Percentiles rank a stretch among this genome's conserved stretches.
These are phyloP conservation scores for Colletotrichum noveboracense DNA, from an alignment of 2,329 filamentous ascomycete species.

Conservation along the genomic window DNA sequence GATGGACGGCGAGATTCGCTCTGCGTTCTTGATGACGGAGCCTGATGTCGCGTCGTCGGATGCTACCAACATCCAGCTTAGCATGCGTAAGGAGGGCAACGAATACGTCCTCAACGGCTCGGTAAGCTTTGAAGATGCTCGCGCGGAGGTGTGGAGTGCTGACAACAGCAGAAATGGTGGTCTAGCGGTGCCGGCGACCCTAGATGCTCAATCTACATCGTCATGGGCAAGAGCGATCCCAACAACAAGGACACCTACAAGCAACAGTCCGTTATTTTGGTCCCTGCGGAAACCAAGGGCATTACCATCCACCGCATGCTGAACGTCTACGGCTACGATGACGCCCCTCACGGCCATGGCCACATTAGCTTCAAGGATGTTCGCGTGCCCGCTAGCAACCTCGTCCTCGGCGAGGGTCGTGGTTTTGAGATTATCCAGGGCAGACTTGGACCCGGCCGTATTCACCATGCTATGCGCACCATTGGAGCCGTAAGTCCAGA, in stretches of 20 bases:
- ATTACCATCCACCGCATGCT: constrained; percentile 96
- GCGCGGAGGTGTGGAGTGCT: neutral
- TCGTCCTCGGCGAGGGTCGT: constrained; percentile 90
- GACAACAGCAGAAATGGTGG: constrained; percentile 86
- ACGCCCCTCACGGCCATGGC: constrained; percentile 97
- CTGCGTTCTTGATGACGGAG: constrained; percentile 94
- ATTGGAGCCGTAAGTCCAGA: constrained; percentile 75
- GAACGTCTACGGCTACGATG: constrained; percentile 93
- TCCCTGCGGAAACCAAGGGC: constrained; percentile 80
- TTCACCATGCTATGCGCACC: constrained; percentile 96
- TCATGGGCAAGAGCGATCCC: constrained; percentile 92
- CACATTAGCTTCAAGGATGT: constrained; percentile 91
- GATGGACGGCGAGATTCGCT: constrained; percentile 84
- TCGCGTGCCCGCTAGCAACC: constrained; percentile 80
- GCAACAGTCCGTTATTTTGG: constrained; percentile 92
- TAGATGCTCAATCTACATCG: constrained; percentile 90
- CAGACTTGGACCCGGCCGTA: constrained; percentile 91
- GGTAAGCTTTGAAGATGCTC: constrained; percentile 48
- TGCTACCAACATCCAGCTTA: constrained; percentile 89
- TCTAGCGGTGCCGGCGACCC: constrained; percentile 93
- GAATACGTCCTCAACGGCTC: constrained; percentile 91
- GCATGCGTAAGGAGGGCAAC: constrained; percentile 82
- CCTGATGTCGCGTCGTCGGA: constrained; percentile 87
- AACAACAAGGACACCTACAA: constrained; percentile 78
- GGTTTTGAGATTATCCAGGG: constrained; percentile 99